Evolutionary conservation across 306 rosid species (phyloP), one percentile per base, ranked within the genome.

Genomic region (Boehmeria nivea): DNA sequence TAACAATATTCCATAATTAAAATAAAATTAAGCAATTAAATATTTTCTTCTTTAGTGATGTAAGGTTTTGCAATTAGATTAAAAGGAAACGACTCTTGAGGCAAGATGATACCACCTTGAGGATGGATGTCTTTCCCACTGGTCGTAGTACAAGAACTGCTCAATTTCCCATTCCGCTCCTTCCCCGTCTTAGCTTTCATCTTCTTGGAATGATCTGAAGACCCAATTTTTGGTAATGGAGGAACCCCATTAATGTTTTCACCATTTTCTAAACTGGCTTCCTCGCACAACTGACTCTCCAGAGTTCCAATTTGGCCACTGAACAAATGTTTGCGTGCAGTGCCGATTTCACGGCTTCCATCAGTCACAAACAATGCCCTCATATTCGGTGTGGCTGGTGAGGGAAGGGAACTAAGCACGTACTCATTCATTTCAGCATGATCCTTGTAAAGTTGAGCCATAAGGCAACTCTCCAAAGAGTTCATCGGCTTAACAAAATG

Each of bases 381-480:
- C 47, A 50, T 57, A 36, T 79, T 43, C 36, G 83, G 23, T 43
- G 22, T 27, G 23, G 81, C 57, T 13, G 64, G 67, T 2, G 76
- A 71, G 51, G 82, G 74, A 72, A 34, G 65, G 55, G 81, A 68
- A 49, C 71, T 66, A 56, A 79, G 72, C 57, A 67, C 72, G 54
- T 60, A 71, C 53, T 84, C 82, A 64, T 80, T 79, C 64, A 75
- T 65, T 67, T 79, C 76, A 44, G 77, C 69, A 44, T 54, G 85
- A 59, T 83, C 89, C 43, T 62, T 81, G 73, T 70, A 81, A 13
- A 81, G 77, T 57, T 87, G 89, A 72, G 94, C 86, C 86, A 84
- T 51, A 36, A 82, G 79, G 66, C 97, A 85, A 78, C 95, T 76
- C 58, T 85, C 88, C 42, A 88, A 69, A 20, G 97, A 85, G 72